phyloP scores from a whole-genome alignment of 106 monocot species.

The Phalaenopsis equestris region DNA sequence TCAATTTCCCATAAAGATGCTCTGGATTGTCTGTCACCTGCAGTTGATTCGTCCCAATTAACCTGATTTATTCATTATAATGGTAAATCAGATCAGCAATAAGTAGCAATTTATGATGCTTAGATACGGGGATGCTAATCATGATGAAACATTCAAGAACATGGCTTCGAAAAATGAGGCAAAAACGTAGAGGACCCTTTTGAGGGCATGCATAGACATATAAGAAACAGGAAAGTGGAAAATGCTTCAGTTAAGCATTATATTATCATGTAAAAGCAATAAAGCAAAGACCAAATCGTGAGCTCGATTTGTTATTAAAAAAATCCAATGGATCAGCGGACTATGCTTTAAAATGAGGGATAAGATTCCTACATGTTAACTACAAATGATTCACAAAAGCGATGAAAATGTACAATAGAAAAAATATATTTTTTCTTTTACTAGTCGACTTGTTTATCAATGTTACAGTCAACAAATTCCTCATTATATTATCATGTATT shows the following conservation, averaged over 20 bases:
- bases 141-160: not conserved
- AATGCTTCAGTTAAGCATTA: not conserved
- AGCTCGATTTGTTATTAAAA: not conserved
- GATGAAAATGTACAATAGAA: not conserved
- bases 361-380: not conserved
- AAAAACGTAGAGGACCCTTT: not conserved
- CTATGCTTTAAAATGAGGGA: not conserved
- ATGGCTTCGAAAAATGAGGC: not conserved
- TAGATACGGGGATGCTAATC: not conserved
- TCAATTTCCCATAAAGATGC: conserved; percentile 81
- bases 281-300: not conserved
- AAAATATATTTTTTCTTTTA: not conserved
- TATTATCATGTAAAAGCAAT: not conserved
- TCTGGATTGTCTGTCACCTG: conserved; percentile 64
- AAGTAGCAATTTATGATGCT: not conserved
- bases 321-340: not conserved
- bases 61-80: conserved; percentile 31
- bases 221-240: not conserved
- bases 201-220: not conserved
- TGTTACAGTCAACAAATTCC: not conserved
- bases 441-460: not conserved
- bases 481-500: not conserved
- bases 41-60: conserved; percentile 77
- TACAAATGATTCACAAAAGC: not conserved
- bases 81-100: conserved; percentile 3